A percentile compares a stretch with the other conserved stretches of the same genome.
phyloP scores from a whole-genome alignment of 2,329 filamentous ascomycete species.

The Cladophialophora immunda region DNA sequence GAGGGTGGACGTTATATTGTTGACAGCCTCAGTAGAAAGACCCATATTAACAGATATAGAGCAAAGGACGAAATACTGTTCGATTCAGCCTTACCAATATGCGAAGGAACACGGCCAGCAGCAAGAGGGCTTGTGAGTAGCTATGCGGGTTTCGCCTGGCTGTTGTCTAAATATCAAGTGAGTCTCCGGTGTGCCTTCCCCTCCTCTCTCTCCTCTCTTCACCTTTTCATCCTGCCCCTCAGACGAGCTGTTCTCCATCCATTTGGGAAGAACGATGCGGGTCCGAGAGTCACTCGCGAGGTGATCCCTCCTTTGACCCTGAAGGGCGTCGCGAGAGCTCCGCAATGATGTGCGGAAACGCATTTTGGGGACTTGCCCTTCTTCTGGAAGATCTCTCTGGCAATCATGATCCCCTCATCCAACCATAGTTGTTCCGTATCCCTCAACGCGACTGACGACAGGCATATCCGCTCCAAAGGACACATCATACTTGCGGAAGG shows the following conservation, averaged over 20 bases:
- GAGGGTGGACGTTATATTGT: slow-evolving; percentile 22
- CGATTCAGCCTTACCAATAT: neutral
- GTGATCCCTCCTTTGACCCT: neutral
- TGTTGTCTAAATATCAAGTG: slow-evolving; percentile 8
- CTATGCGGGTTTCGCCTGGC: neutral
- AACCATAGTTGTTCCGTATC: neutral
- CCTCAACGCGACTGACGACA: neutral
- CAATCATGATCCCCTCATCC: neutral
- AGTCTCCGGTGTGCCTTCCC: neutral
- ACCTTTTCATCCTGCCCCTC: neutral
- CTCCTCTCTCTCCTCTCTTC: neutral
- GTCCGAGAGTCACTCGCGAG: slow-evolving; percentile 7
- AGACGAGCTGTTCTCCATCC: neutral
- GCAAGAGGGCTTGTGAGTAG: neutral
- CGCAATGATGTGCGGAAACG: slow-evolving; percentile 1
- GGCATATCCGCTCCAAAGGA: neutral
- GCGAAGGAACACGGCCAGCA: slow-evolving; percentile 1
- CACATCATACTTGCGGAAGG: slow-evolving; percentile 9
- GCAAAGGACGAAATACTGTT: neutral
- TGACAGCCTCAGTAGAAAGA: slow-evolving; percentile 28
- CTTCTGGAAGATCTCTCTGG: neutral
- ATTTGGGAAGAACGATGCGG: slow-evolving; percentile 5
- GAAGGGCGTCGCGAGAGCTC: neutral
- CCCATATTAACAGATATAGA: slow-evolving; percentile 17
- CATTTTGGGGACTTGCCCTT: neutral